phyloP scores from a whole-genome alignment of 208 protist species.

The Spongospora subterranea region DNA sequence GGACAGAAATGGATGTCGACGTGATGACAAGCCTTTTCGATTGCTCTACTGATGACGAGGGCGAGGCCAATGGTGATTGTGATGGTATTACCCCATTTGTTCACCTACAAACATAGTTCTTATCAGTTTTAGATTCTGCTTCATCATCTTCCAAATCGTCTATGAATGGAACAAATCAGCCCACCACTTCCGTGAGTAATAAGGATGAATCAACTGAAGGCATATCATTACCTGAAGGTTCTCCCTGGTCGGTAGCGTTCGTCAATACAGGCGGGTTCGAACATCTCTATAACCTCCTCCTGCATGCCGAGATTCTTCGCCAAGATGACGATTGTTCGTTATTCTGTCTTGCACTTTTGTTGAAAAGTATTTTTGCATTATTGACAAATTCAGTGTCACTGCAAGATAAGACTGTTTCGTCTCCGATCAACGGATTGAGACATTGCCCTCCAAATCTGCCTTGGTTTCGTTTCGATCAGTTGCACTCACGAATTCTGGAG shows the following conservation, averaged over 20 bases:
- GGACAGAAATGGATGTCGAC: conserved; percentile 30
- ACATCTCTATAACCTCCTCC: conserved; percentile 38
- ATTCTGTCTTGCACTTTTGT: conserved; percentile 11
- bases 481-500: not conserved
- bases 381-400: not conserved
- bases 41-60: not conserved
- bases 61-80: not conserved
- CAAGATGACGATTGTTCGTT: not conserved
- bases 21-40: conserved; percentile 34
- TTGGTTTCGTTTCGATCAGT: not conserved
- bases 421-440: not conserved
- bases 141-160: conserved; percentile 48
- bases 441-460: not conserved
- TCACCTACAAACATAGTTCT: not conserved
- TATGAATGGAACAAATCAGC: not conserved
- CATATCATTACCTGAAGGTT: too few species aligned
- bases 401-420: not conserved
- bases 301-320: not conserved
- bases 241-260: not conserved
- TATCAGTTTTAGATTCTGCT: not conserved
- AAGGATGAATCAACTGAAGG: not conserved
- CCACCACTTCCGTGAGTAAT: not conserved
- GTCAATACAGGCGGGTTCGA: not conserved
- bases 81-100: not conserved
- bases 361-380: conserved; percentile 11